Evolutionary conservation across 495 filamentous ascomycete genomes (phyloP), one percentile per base, ranked within the genome.

Genomic region (Aspergillus egyptiacus): DNA sequence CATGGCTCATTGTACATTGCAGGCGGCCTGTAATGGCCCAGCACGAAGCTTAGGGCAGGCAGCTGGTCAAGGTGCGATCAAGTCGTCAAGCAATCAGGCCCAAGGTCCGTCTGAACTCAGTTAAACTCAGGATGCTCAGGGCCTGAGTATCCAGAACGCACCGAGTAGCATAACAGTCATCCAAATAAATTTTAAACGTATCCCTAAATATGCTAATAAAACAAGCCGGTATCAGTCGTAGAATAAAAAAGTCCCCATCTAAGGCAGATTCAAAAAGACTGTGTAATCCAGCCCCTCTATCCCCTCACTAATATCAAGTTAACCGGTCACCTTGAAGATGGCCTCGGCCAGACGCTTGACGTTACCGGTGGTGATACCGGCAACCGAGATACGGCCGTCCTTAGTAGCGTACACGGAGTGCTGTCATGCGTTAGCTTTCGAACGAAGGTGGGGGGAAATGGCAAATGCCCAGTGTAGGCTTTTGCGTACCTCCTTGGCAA

Each of bases 321-420:
- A 86, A 58, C 80, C 76, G 18, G 79, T 95, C 53, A 98, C 83
- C 73, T 95, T 91, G 79, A 86, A 91, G 73, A 98, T 98, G 59
- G 87, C 79, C 75, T 96, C 85, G 45, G 93, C 93, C 43, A 98
- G 84, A 57, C 91, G 82, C 73, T 87, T 83, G 53, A 96, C 93
- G 68, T 98, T 98, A 60, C 77, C 89, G 43, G 75, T 79, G 46
- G 93, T 98, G 73, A 98, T 96, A 57, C 93, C 93, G 31, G 93
- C 93, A 14, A 98, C 91, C 33, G 90, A 96, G 63, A 98, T 98
- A 69, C 93, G 83, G 57, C 93, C 93, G 69, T 98, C 91, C 75
- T 85, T 90, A 69, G 93, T 97, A 42, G 89, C 91, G 63, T 98
- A 98, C 54, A 98, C 93, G 60, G 90, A 96, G 78, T 94, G 87